phyloP scores from a whole-genome alignment of 2,329 filamentous ascomycete species.

The Peltaster fructicola region DNA sequence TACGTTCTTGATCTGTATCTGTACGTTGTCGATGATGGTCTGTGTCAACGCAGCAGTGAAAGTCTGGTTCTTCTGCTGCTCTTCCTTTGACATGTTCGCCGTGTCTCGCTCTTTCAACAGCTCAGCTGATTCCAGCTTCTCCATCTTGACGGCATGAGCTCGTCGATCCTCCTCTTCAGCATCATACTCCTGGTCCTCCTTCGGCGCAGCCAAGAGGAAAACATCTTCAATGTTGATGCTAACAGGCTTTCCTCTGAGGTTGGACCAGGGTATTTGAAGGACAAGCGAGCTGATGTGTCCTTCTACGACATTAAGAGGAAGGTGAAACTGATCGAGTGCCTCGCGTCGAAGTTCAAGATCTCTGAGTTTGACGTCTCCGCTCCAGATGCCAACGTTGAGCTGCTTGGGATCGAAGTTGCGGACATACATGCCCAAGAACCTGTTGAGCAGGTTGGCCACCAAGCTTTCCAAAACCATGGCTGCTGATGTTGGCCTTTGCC shows the following conservation, averaged over 20 bases:
- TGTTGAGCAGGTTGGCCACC: constrained; percentile 91
- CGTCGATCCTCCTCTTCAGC: constrained; percentile 79
- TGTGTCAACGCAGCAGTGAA: constrained; percentile 90
- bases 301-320: constrained; percentile 91
- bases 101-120: constrained; percentile 77
- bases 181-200: constrained; percentile 86
- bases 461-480: constrained; percentile 82
- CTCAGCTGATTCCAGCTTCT: constrained; percentile 93
- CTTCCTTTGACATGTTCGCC: constrained; percentile 86
- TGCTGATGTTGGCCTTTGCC: constrained; percentile 48
- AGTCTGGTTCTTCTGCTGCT: constrained; percentile 93
- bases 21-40: constrained; percentile 95
- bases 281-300: constrained; percentile 87
- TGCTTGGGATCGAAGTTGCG: constrained; percentile 98
- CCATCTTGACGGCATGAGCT: constrained; percentile 88
- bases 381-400: constrained; percentile 98
- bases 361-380: constrained; percentile 86
- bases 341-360: constrained; percentile 86
- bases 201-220: constrained; percentile 83
- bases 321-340: constrained; percentile 88
- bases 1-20: constrained; percentile 96
- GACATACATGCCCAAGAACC: constrained; percentile 99
- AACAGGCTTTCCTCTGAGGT: constrained; percentile 82
- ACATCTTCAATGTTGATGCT: constrained; percentile 95
- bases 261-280: constrained; percentile 91